These are phyloP conservation scores for Kalmusia sp. DNA, from an alignment of 2,329 filamentous ascomycete species.

Conservation along the genomic window DNA sequence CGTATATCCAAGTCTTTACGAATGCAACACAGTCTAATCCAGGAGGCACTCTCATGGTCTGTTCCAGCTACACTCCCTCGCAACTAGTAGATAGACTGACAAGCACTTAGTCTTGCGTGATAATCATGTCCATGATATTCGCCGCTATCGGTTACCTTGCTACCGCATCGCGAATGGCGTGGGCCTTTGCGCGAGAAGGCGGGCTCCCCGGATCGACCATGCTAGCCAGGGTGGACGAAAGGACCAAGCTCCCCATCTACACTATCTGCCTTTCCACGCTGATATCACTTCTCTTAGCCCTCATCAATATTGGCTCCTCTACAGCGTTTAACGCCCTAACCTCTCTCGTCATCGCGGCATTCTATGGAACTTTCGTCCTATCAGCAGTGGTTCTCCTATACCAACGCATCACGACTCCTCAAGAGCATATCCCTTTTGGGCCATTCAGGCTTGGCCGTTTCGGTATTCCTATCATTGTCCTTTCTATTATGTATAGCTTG, in stretches of 20 bases:
- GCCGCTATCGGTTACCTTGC: slow-evolving; percentile 17
- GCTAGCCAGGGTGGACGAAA: too few species aligned
- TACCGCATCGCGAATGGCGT: slow-evolving; percentile 21
- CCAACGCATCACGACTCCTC: slow-evolving; percentile 4
- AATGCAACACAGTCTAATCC: slow-evolving; percentile 8
- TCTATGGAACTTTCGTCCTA: slow-evolving; percentile 22
- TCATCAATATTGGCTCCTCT: slow-evolving; percentile 17
- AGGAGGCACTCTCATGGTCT: slow-evolving; percentile 8
- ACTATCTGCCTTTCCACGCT: slow-evolving; percentile 39
- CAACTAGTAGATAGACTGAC: too few species aligned
- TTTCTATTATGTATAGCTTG: slow-evolving; percentile 16
- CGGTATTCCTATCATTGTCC: slow-evolving; percentile 15
- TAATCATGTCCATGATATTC: slow-evolving; percentile 14
- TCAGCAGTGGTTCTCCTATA: slow-evolving; percentile 14
- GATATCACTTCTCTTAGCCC: slow-evolving; percentile 15
- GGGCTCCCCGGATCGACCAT: too few species aligned
- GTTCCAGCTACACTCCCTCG: too few species aligned
- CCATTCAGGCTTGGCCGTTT: slow-evolving; percentile 13
- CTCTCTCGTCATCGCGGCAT: slow-evolving; percentile 14
- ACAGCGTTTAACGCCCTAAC: slow-evolving; percentile 19
- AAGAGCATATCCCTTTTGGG: slow-evolving; percentile 10
- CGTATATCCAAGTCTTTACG: slow-evolving; percentile 58
- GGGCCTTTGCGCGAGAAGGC: slow-evolving; percentile 25
- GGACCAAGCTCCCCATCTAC: too few species aligned
- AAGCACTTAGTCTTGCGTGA: too few species aligned